Evolutionary conservation across 202 grass and related monocot species (phyloP).

Genomic region (Schoenoplectus tabernaemontani): DNA sequence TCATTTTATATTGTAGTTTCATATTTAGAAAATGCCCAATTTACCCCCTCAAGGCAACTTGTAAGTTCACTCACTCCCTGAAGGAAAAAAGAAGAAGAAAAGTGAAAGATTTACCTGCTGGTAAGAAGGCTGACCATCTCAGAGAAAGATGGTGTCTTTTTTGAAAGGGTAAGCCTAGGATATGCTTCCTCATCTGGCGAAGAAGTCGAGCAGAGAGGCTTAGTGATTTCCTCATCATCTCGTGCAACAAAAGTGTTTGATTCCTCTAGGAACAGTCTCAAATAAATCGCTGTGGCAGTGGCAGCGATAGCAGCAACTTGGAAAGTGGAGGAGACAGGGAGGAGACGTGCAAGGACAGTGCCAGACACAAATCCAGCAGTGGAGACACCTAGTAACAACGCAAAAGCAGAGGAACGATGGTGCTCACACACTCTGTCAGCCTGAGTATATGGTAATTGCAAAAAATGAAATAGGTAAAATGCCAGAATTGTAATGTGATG

Average conservation of each 20-base stretch:
- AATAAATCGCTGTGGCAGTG: conserved; percentile 36
- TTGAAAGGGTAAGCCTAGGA: conserved; percentile 39
- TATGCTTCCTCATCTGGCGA: conserved; percentile 25
- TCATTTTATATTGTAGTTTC: too few species aligned
- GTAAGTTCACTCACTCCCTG: background rate
- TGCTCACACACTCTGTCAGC: conserved; percentile 45
- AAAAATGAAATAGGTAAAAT: background rate
- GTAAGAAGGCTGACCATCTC: conserved; percentile 33
- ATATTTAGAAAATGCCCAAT: too few species aligned
- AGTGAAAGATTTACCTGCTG: conserved; percentile 33
- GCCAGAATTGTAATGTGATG: background rate
- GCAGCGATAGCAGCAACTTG: conserved; percentile 36
- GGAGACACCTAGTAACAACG: conserved; percentile 50
- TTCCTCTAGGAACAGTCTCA: conserved; percentile 55
- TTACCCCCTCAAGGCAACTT: too few species aligned
- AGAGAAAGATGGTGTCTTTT: conserved; percentile 38
- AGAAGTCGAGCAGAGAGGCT: conserved; percentile 32
- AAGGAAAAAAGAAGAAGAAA: background rate
- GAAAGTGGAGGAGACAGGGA: conserved; percentile 32
- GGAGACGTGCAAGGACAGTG: conserved; percentile 43
- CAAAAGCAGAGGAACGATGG: conserved; percentile 37
- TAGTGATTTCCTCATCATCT: conserved; percentile 31
- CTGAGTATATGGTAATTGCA: conserved; percentile 8
- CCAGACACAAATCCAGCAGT: conserved; percentile 43
- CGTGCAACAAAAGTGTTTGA: conserved; percentile 28